phyloP scores from a whole-genome alignment of 306 rosid species.

The Begonia loranthoides region DNA sequence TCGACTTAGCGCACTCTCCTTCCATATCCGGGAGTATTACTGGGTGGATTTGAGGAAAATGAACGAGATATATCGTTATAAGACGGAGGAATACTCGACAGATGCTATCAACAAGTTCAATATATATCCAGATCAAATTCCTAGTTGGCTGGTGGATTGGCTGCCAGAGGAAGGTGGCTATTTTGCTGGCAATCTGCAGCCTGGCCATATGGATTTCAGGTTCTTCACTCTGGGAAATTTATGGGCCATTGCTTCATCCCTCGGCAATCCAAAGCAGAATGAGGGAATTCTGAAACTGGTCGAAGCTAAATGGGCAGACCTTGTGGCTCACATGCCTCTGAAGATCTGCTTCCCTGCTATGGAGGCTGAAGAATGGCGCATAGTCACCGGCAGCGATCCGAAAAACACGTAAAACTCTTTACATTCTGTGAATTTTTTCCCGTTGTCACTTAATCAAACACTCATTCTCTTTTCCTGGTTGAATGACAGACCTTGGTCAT shows the following conservation, averaged over 20 bases:
- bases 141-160: slow-evolving; percentile 92
- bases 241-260: slow-evolving; percentile 77
- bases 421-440: background rate
- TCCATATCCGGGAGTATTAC: slow-evolving; percentile 84
- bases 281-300: slow-evolving; percentile 59
- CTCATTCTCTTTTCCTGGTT: slow-evolving; percentile 10
- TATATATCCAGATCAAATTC: slow-evolving; percentile 95
- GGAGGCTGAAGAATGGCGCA: slow-evolving; percentile 84
- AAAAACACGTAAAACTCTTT: slow-evolving; percentile 67
- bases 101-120: slow-evolving; percentile 92
- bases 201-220: slow-evolving; percentile 96
- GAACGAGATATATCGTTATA: slow-evolving; percentile 87
- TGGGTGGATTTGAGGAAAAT: slow-evolving; percentile 81
- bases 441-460: background rate
- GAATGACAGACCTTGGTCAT: slow-evolving; percentile 81
- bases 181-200: slow-evolving; percentile 82
- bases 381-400: slow-evolving; percentile 87
- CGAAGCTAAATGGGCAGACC: slow-evolving; percentile 88
- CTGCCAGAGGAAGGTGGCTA: slow-evolving; percentile 83
- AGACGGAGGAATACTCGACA: slow-evolving; percentile 83
- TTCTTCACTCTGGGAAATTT: slow-evolving; percentile 87
- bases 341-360: slow-evolving; percentile 84
- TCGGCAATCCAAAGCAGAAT: slow-evolving; percentile 59
- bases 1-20: slow-evolving; percentile 83
- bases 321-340: slow-evolving; percentile 72